Base-by-base conservation (phyloP, 352 stramenopile species). In the Phytophthora rubi region DNA sequence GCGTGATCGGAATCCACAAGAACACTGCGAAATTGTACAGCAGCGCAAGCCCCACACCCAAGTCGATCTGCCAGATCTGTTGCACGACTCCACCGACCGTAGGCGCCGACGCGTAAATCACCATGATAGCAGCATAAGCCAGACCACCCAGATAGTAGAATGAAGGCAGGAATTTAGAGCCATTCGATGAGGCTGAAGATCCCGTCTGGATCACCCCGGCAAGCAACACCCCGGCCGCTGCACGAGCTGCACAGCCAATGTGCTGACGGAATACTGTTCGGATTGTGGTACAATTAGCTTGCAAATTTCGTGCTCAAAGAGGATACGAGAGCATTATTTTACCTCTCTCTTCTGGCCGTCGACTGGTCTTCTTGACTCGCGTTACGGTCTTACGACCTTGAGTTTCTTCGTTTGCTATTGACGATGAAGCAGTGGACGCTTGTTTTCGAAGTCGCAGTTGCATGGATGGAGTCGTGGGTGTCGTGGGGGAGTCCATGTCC, bases 11-110 rank as follows among this genome's bases (percentile, higher is more conserved):
- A 23, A 89, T 76, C 65, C 69, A 56, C 8, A 64, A 73, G 51
- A 90, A 93, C 3, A 93, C 61, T 23, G 83, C 58, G 47, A 91
- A 83, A 44, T 91, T 93, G 77, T 84, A 93, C 23, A 90, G 58
- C 21, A 93, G 58, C 30, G 86, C 83, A 21, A 91, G 69, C 2
- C 72, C 80, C 39, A 93, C 82, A 35, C 86, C 86, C 21, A 86
- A 47, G 45, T 88, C 80, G 59, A 90, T 89, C 78, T 93, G 86
- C 76, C 77, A 93, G 53, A 92, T 81, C 52, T 90, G 75, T 54
- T 80, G 65, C 48, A 91, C 75, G 0, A 83, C 83, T 2, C 79
- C 85, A 28, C 86, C 86, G 12, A 92, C 74, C 10, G 81, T 91
- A 4, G 75, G 62, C 10, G 81, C 81, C 5, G 82, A 83, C 2